phyloP scores from a whole-genome alignment of 1,139 yeast species.

The Hanseniaspora uvarum region DNA sequence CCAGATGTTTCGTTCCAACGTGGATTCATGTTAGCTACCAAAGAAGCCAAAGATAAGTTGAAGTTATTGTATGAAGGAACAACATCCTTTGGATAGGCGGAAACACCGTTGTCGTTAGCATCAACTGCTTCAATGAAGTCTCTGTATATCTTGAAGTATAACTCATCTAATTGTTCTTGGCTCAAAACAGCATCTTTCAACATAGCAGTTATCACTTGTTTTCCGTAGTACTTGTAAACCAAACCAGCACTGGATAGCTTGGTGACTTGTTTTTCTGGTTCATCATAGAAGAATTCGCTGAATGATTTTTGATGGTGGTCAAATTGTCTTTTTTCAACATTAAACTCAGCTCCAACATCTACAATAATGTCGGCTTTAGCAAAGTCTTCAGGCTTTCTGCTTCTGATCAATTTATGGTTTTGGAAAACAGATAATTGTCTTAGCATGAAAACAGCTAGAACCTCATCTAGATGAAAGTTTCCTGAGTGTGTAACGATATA shows the following conservation, averaged over 20 bases:
- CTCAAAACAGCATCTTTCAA: slow-evolving; percentile 33
- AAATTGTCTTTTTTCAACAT: slow-evolving; percentile 62
- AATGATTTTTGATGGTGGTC: slow-evolving; percentile 94
- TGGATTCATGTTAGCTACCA: slow-evolving; percentile 73
- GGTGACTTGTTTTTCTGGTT: slow-evolving; percentile 41
- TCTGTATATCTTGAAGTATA: slow-evolving; percentile 66
- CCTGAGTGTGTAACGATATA: slow-evolving; percentile 90
- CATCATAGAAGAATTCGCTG: slow-evolving; percentile 43
- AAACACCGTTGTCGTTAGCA: slow-evolving; percentile 92
- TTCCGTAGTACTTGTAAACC: slow-evolving; percentile 85
- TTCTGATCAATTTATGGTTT: slow-evolving; percentile 61
- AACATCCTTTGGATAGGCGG: slow-evolving; percentile 49
- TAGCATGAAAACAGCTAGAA: slow-evolving; percentile 86
- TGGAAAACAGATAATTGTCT: slow-evolving; percentile 59
- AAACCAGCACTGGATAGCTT: slow-evolving; percentile 90
- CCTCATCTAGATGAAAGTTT: slow-evolving; percentile 92
- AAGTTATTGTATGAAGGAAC: slow-evolving; percentile 44
- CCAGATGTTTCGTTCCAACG: slow-evolving; percentile 51
- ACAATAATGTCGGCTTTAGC: slow-evolving; percentile 85
- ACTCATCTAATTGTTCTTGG: slow-evolving; percentile 43
- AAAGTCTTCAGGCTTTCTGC: slow-evolving; percentile 74
- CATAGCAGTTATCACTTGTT: slow-evolving; percentile 50
- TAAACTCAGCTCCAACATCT: slow-evolving; percentile 92
- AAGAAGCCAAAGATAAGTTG: slow-evolving; percentile 66
- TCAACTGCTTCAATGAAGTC: slow-evolving; percentile 86